A percentile compares a stretch with the other conserved stretches of the same genome.
Evolutionary conservation across 2,329 filamentous ascomycete genomes (phyloP).

Genomic region (Exophiala xenobiotica): DNA sequence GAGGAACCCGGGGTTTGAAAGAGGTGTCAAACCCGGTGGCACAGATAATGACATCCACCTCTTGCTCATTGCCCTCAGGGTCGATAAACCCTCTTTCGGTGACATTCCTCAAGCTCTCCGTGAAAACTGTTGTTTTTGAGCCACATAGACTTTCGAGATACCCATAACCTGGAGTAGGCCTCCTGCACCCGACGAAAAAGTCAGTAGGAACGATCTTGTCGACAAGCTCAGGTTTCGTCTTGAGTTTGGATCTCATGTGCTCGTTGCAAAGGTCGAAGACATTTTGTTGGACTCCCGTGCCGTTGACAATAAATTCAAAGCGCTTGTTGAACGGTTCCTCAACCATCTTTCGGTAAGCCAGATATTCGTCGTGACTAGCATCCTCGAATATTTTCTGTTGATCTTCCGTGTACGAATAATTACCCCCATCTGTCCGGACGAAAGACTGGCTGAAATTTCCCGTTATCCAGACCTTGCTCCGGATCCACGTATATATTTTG

Average conservation of each 20-base stretch:
- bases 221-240: slow-evolving; percentile 32
- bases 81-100: slow-evolving; percentile 20
- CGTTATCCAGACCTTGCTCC: slow-evolving; percentile 32
- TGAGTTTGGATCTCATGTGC: not conserved
- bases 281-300: not conserved
- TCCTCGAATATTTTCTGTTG: slow-evolving; percentile 16
- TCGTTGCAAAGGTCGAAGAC: slow-evolving; percentile 3
- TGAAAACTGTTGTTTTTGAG: slow-evolving; percentile 10
- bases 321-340: slow-evolving; percentile 21
- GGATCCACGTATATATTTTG: slow-evolving; percentile 32
- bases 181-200: slow-evolving; percentile 42
- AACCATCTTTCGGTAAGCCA: slow-evolving; percentile 20
- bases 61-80: slow-evolving; percentile 9
- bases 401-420: slow-evolving; percentile 11
- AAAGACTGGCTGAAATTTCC: slow-evolving; percentile 17
- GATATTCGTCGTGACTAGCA: slow-evolving; percentile 9
- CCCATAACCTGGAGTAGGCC: slow-evolving; percentile 42
- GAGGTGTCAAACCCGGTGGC: slow-evolving; percentile 35
- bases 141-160: slow-evolving; percentile 12
- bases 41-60: slow-evolving; percentile 4
- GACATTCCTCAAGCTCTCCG: slow-evolving; percentile 17
- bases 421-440: slow-evolving; percentile 21
- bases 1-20: slow-evolving; percentile 31
- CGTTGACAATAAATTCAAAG: slow-evolving; percentile 17
- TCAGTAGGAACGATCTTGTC: slow-evolving; percentile 49